Evolutionary conservation across 371 early-diverging fungal species (phyloP).

Genomic region (Capniomyces stellatus): DNA sequence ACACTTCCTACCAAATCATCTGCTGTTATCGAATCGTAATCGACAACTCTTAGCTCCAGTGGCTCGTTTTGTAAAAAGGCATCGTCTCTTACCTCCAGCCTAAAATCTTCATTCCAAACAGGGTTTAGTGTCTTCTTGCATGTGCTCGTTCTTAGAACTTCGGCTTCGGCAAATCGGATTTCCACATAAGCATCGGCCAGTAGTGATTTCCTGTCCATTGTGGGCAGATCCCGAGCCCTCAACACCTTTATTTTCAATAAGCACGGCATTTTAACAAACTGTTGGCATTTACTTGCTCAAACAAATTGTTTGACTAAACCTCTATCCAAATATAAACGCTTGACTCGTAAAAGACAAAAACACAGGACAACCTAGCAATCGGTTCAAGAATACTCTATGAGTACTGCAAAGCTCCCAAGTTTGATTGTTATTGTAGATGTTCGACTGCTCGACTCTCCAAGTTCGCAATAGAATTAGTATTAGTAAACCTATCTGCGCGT

Average conservation of each 20-base stretch:
- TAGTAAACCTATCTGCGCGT: no score
- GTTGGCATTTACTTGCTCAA: no score
- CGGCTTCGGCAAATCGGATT: conserved; percentile 44
- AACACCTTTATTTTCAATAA: conserved; percentile 47
- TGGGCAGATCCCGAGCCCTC: conserved; percentile 50
- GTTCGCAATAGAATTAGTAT: no score
- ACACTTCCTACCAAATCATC: conserved; percentile 56
- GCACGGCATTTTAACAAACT: conserved; percentile 54
- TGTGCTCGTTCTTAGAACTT: conserved; percentile 36
- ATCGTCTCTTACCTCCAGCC: conserved; percentile 48
- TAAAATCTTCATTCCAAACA: conserved; percentile 49
- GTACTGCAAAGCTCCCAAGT: no score
- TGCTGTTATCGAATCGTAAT: conserved; percentile 56
- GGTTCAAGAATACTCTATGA: no score
- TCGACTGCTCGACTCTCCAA: no score
- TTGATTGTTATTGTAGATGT: no score
- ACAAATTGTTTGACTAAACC: no score
- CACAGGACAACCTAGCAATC: no score
- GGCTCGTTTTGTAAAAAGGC: conserved; percentile 54
- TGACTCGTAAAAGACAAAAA: no score
- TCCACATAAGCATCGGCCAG: conserved; percentile 60
- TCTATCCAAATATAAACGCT: no score
- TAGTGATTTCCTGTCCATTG: conserved; percentile 57
- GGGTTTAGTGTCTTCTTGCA: conserved; percentile 47
- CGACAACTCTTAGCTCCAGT: conserved; percentile 48